Percentiles rank a stretch among this genome's conserved stretches.
Conservation (phyloP, 257 asterid genomes). For the Linderniella brevidens region DNA sequence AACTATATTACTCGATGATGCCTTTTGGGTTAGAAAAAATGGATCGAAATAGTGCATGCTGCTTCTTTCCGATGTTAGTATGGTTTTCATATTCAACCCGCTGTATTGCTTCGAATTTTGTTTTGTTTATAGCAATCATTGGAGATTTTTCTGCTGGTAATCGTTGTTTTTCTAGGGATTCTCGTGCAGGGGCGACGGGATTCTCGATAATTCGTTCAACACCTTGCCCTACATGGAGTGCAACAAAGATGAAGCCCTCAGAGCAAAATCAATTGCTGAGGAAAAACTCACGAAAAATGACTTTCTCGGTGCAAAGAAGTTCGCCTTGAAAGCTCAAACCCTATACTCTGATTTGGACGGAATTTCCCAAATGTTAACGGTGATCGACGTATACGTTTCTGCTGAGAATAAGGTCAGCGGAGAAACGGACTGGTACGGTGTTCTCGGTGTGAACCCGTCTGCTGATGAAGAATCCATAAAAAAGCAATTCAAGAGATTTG, state of each 20-base stretch:
- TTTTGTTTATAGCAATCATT: too few species aligned
- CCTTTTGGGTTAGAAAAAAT: too few species aligned
- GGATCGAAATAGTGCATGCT: too few species aligned
- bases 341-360: conserved; percentile 80
- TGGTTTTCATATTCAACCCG: too few species aligned
- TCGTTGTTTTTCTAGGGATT: too few species aligned
- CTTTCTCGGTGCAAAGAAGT: conserved; percentile 42
- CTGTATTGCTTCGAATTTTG: too few species aligned
- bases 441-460: conserved; percentile 69
- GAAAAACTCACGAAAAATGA: conserved; percentile 58
- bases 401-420: conserved; percentile 62
- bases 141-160: too few species aligned
- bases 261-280: conserved; percentile 63
- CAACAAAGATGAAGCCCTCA: conserved; percentile 47
- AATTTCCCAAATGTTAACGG: conserved; percentile 76
- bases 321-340: conserved; percentile 66
- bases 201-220: not conserved
- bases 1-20: too few species aligned
- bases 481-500: conserved; percentile 77
- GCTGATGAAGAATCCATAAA: conserved; percentile 57
- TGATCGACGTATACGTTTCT: conserved; percentile 62
- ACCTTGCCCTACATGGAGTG: conserved; percentile 35
- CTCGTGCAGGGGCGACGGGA: too few species aligned
- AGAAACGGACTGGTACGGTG: conserved; percentile 64
- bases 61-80: too few species aligned